These are phyloP conservation scores for Balansia obtecta DNA, from an alignment of 2,329 filamentous ascomycete species.

Conservation along the genomic window DNA sequence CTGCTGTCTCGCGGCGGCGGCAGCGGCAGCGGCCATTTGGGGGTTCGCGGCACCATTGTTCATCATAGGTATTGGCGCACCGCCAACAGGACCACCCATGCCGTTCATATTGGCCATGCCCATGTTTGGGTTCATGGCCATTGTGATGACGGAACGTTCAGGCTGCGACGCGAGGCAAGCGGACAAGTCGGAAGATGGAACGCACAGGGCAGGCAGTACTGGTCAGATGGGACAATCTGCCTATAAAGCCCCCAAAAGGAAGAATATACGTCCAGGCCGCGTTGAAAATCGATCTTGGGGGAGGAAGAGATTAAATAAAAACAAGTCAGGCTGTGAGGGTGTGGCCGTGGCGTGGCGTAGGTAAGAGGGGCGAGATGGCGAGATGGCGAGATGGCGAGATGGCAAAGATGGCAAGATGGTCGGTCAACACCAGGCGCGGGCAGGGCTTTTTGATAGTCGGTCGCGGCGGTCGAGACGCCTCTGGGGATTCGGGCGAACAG, in stretches of 20 bases:
- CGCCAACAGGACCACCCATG: constrained; percentile 55
- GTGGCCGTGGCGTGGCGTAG: constrained; percentile 15
- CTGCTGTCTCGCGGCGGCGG: constrained; percentile 23
- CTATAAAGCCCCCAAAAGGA: constrained; percentile 2
- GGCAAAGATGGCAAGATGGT: constrained; percentile 5
- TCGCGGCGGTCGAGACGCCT: constrained; percentile 7
- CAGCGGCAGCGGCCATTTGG: constrained; percentile 20
- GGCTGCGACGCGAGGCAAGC: constrained; percentile 6
- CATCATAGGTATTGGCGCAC: constrained; percentile 52
- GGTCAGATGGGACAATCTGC: constrained; percentile 7
- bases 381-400: background rate
- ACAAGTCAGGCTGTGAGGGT: constrained; percentile 19
- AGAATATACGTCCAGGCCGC: constrained; percentile 12
- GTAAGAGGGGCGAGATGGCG: constrained; percentile 13
- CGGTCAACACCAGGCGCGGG: constrained; percentile 6
- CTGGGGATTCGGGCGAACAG: background rate
- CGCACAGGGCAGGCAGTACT: constrained; percentile 8
- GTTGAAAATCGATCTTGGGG: constrained; percentile 16
- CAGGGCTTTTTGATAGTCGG: constrained; percentile 6
- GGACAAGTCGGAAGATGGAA: constrained; percentile 8
- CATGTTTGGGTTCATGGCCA: constrained; percentile 45
- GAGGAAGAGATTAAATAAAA: constrained; percentile 4
- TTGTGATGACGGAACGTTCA: constrained; percentile 9
- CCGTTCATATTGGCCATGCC: constrained; percentile 58
- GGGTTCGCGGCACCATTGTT: constrained; percentile 35